Base-by-base conservation (phyloP, 176 grass and related monocot species). In the Oryza glumipatula region DNA sequence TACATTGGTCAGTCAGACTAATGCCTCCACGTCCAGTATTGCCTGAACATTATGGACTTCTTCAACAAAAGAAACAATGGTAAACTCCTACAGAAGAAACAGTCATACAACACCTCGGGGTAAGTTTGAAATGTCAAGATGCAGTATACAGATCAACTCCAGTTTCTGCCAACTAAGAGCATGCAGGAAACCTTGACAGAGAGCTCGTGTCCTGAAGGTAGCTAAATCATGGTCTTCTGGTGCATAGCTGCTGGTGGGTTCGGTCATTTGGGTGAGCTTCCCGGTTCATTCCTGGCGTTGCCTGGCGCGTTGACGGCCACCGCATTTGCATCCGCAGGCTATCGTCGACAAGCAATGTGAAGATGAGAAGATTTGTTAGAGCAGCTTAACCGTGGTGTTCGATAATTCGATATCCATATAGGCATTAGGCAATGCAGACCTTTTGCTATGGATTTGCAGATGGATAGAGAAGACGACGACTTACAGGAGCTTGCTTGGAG, bases 271-370 rank as follows among this genome's bases (percentile, higher is more conserved):
- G 32, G 86, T 67, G 83, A 80, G 83, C 74, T 86, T 44, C 77
- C 80, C 38, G 65, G 52, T 75, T 95, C 90, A 47, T 35, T 48
- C 83, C 78, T 95, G 48, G 82, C 35, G 13, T 44, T 92, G 61
- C 72, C 80, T 74, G 88, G 83, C 61, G 86, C 76, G 22, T 92
- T 90, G 0, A 95, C 7, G 7, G 70, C 81, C 88, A 95, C 90
- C 10, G 61, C 67, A 86, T 43, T 90, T 14, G 73, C 38, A 56
- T 90, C 86, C 8, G 36, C 78, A 47, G 38, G 70, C 85, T 90
- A 16, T 36, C 49, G 39, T 36, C 28, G n/a, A 79, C 41, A 11
- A 76, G 9, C 74, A 83, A 45, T 39, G 49, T 38, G 36, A 67
- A 36, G 44, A 78, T 26, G 49, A 76, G 32, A 76, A 41, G 1